Evolutionary conservation across 106 monocot genomes (phyloP).

Genomic region (Allium cepa): DNA sequence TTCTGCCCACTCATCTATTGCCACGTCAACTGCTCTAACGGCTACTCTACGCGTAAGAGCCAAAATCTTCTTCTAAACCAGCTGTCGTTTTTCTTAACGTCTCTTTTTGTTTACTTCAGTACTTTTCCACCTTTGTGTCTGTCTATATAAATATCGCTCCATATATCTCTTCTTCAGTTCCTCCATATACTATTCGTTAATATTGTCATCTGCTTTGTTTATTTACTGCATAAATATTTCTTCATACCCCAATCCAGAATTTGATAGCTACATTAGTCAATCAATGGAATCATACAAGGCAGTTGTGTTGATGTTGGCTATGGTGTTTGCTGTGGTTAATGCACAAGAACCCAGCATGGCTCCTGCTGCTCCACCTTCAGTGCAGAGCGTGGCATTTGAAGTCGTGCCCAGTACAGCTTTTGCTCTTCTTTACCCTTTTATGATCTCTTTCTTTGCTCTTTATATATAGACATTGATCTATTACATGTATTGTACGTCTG

Average conservation of each 20-base stretch:
- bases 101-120: background rate
- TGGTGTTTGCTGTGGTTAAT: background rate
- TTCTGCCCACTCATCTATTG: background rate
- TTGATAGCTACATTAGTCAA: too few relatives aligned
- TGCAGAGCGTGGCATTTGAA: background rate
- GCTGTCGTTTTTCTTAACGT: background rate
- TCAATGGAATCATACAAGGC: too few relatives aligned
- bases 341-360: conserved; percentile 1
- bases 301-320: background rate
- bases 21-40: background rate
- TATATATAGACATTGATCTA: background rate
- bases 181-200: background rate
- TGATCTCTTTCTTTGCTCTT: conserved; percentile 1
- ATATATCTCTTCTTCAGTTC: background rate
- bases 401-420: background rate
- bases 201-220: background rate
- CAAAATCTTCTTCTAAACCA: background rate
- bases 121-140: too few relatives aligned
- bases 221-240: background rate
- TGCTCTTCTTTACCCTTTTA: background rate
- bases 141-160: too few relatives aligned
- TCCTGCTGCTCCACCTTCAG: background rate
- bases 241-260: background rate
- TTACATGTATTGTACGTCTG: too few relatives aligned
- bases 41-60: background rate